These are phyloP conservation scores for Mycena leptocephala DNA, from an alignment of 768 basidiomycete genomes.

Conservation along the genomic window DNA sequence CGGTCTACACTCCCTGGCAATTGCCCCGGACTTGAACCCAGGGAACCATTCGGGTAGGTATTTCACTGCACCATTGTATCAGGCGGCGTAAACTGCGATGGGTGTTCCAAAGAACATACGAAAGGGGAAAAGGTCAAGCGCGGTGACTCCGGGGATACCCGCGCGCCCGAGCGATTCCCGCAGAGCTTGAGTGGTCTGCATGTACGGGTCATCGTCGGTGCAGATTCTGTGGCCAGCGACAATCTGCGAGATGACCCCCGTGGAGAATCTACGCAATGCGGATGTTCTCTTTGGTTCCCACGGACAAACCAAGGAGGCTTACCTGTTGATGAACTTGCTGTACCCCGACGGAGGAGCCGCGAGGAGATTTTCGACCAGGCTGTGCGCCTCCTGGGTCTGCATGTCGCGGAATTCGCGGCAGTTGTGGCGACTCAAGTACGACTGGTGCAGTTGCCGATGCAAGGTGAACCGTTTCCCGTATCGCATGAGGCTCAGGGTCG, in stretches of 20 bases:
- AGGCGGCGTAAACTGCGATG: too few relatives aligned
- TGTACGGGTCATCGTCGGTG: constrained; percentile 43
- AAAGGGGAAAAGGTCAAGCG: constrained; percentile 44
- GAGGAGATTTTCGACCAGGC: constrained; percentile 50
- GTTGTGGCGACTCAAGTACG: constrained; percentile 38
- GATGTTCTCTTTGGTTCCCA: constrained; percentile 7
- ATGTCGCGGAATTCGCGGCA: constrained; percentile 44
- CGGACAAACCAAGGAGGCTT: background rate
- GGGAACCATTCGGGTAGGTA: constrained; percentile 60
- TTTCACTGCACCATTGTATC: constrained; percentile 49
- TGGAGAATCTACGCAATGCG: constrained; percentile 39
- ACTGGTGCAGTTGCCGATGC: constrained; percentile 40
- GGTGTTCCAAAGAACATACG: too few relatives aligned
- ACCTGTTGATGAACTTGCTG: constrained; percentile 2
- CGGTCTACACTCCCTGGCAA: constrained; percentile 49
- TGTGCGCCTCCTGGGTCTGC: constrained; percentile 48
- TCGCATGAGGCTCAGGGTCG: constrained; percentile 37
- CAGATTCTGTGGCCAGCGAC: constrained; percentile 42
- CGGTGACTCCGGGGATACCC: constrained; percentile 38
- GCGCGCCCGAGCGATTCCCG: constrained; percentile 28
- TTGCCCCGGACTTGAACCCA: constrained; percentile 53
- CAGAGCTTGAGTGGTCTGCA: constrained; percentile 38
- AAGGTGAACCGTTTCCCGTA: constrained; percentile 43
- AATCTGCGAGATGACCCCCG: constrained; percentile 38
- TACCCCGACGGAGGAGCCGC: constrained; percentile 31